Base-by-base conservation (phyloP, 2,329 filamentous ascomycete species). In the Cladosporium sp. region DNA sequence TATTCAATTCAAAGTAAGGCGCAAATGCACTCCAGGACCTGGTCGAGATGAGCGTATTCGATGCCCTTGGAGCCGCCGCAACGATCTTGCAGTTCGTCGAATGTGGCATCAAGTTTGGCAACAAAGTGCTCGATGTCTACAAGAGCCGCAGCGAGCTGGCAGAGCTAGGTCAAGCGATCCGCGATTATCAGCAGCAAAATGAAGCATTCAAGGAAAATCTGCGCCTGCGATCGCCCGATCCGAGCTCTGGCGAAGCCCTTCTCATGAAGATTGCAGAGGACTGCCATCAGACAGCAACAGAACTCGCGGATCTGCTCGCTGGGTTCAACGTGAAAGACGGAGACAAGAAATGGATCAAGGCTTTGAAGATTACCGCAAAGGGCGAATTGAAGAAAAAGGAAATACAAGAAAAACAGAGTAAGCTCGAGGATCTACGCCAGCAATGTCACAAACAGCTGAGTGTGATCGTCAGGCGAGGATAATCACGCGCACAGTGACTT, bases 51-150 rank as follows among this genome's bases (percentile, higher is more conserved):
- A 58, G 56, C 18, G 34, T 25, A n/a, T 46, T 58, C 23, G 56
- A 58, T 8, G 21, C 5, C 11, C 56, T 58, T 26, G 56, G 56
- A 2, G 56, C 34, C 5, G 14, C 21, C 21, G 56, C 32, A 3
- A 39, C 32, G 21, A 58, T 58, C 3, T 16, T 58, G 2, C 56
- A 58, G 14, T 58, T 58, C 21, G 26, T 58, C 56, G 56, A 28
- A 13, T 36, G 26, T 58, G 56, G 56, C 34, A n/a, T 58, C 56
- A 58, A n/a, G 21, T 25, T 58, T 10, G 18, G 56, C 14, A 58
- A 43, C 34, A 58, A 58, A 28, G 56, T 14, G 16, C 18, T 58
- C 2, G 34, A 21, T 7, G 56, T 39, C 5, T 58, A 58, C 21
- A 16, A 43, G 4, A 23, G 13, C 21, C n/a, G 28, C 25, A 21